phyloP scores from a whole-genome alignment of 2,329 filamentous ascomycete genomes.

The Aspergillus fumigatus region DNA sequence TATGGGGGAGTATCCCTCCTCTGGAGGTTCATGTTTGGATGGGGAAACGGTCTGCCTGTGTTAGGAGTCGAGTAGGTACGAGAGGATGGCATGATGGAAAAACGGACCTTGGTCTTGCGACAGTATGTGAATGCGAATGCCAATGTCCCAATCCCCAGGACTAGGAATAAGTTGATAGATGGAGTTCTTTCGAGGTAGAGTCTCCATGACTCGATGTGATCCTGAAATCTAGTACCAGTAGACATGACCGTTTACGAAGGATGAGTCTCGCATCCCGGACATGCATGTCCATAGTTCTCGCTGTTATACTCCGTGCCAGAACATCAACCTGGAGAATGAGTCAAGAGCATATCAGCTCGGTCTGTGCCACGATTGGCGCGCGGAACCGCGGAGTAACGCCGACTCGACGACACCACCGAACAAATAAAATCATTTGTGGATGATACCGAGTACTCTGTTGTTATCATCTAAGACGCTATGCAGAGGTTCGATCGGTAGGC shows the following conservation, averaged over 20 bases:
- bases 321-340: not conserved
- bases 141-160: conserved; percentile 6
- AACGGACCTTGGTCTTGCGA: not conserved
- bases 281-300: too few relatives aligned
- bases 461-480: not conserved
- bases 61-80: not conserved
- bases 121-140: conserved; percentile 6
- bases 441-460: not conserved
- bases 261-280: not conserved
- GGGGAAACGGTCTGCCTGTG: not conserved
- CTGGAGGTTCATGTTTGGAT: not conserved
- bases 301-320: too few relatives aligned
- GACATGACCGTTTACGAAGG: not conserved
- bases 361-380: not conserved
- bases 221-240: not conserved
- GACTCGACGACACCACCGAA: not conserved
- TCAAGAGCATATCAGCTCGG: not conserved
- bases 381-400: not conserved
- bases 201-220: not conserved
- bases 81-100: not conserved
- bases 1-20: conserved; percentile 19
- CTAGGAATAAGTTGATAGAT: not conserved
- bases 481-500: not conserved
- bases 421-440: not conserved
- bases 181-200: conserved; percentile 4